A percentile compares a stretch with the other conserved stretches of the same genome.
phyloP scores from a whole-genome alignment of 768 basidiomycete genomes.

The Termitomyces sp. region DNA sequence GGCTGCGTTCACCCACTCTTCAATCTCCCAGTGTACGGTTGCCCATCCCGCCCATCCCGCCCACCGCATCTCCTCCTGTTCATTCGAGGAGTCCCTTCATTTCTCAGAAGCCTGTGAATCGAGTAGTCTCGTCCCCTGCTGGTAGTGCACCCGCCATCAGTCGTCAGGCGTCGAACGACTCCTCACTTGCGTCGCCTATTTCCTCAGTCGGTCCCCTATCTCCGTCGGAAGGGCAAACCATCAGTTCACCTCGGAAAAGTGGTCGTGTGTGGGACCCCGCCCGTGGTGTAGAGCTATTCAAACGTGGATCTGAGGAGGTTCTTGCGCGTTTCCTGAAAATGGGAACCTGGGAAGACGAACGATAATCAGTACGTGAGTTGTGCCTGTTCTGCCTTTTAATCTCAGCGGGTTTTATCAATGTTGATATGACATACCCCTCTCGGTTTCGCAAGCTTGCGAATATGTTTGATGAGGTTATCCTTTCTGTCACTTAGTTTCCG shows the following conservation, averaged over 20 bases:
- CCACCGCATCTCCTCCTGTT: not conserved
- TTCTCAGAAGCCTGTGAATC: constrained; percentile 12
- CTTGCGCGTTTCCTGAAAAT: constrained; percentile 78
- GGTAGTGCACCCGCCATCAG: constrained; percentile 15
- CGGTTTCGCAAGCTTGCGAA: not conserved
- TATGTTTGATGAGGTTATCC: not conserved
- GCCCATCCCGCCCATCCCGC: not conserved
- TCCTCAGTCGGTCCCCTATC: constrained; percentile 53
- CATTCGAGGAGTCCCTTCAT: constrained; percentile 15
- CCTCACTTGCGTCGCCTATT: constrained; percentile 43
- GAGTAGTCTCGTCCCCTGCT: constrained; percentile 8
- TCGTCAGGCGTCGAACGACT: constrained; percentile 46
- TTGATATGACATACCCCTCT: not conserved
- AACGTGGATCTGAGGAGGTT: constrained; percentile 84
- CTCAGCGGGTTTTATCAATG: not conserved
- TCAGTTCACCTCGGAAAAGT: constrained; percentile 35
- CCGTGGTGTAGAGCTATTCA: constrained; percentile 81
- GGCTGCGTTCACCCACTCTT: not conserved
- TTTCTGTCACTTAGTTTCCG: not conserved
- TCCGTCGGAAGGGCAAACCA: constrained; percentile 35
- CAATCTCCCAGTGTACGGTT: constrained; percentile 10
- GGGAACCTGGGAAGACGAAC: constrained; percentile 65
- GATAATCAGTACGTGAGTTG: not conserved
- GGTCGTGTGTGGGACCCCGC: constrained; percentile 83
- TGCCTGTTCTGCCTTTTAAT: not conserved